phyloP scores from a whole-genome alignment of 2,329 filamentous ascomycete genomes.

The Pyricularia pennisetigena region DNA sequence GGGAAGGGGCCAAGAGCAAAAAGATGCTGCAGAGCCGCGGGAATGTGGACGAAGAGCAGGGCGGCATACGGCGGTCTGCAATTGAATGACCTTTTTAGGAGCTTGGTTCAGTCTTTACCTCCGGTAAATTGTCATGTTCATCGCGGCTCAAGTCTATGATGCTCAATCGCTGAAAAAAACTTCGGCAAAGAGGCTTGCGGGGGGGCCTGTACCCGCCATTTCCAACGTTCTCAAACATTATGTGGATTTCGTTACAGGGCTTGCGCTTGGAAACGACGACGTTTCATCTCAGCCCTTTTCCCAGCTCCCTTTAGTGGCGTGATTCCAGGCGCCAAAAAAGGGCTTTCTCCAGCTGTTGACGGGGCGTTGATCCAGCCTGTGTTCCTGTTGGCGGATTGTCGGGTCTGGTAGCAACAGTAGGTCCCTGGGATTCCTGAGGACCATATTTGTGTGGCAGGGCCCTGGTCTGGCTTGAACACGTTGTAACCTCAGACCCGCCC shows the following conservation, averaged over 20 bases:
- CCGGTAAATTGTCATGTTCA: not conserved
- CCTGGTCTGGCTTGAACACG: not conserved
- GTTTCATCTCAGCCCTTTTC: not conserved
- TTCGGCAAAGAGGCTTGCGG: not conserved
- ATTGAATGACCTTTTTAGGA: not conserved
- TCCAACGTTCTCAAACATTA: not conserved
- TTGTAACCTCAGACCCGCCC: not conserved
- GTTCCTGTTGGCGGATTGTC: not conserved
- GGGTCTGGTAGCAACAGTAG: not conserved
- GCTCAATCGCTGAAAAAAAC: not conserved
- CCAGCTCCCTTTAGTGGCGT: not conserved
- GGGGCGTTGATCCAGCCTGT: not conserved
- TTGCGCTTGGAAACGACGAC: not conserved
- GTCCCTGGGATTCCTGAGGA: not conserved
- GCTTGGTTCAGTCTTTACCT: not conserved
- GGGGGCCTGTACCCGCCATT: not conserved
- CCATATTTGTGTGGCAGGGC: not conserved
- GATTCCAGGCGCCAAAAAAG: not conserved
- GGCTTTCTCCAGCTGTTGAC: not conserved
- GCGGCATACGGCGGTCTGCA: not conserved
- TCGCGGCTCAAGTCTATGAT: not conserved
- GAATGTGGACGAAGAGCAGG: not conserved
- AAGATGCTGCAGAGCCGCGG: not conserved
- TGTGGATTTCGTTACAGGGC: not conserved
- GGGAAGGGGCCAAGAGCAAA: not conserved